These are phyloP conservation scores for Coemansia umbellata DNA, from an alignment of 192 early-diverging fungal genomes.

Conservation along the genomic window DNA sequence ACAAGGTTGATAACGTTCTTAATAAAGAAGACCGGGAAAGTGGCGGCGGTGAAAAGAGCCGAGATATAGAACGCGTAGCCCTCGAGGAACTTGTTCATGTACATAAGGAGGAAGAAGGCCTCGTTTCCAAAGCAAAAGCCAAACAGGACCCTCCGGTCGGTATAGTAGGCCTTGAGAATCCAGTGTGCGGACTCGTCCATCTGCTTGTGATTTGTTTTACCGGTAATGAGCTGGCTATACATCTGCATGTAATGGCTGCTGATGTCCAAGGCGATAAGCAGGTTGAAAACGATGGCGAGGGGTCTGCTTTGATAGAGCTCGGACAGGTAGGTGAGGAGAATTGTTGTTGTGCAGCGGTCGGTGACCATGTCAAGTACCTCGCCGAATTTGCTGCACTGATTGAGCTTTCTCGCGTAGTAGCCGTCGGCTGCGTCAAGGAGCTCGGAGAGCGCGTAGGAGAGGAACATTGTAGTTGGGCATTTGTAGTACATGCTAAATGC, in stretches of 20 bases:
- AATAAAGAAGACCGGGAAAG: slow-evolving; percentile 71
- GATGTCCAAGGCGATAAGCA: slow-evolving; percentile 89
- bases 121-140: slow-evolving; percentile 89
- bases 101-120: slow-evolving; percentile 86
- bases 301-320: slow-evolving; percentile 52
- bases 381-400: slow-evolving; percentile 96
- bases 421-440: slow-evolving; percentile 94
- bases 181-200: slow-evolving; percentile 69
- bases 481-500: slow-evolving; percentile 71
- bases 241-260: slow-evolving; percentile 99
- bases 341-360: slow-evolving; percentile 90
- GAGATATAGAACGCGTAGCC: slow-evolving; percentile 17
- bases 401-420: slow-evolving; percentile 84
- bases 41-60: slow-evolving; percentile 22
- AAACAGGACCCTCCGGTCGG: slow-evolving; percentile 86
- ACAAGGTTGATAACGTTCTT: slow-evolving; percentile 95
- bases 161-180: slow-evolving; percentile 88
- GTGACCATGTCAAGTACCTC: slow-evolving; percentile 99
- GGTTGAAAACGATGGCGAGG: slow-evolving; percentile 80
- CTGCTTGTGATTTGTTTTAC: slow-evolving; percentile 86
- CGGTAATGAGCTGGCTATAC: slow-evolving; percentile 85
- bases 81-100: slow-evolving; percentile 56
- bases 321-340: slow-evolving; percentile 83
- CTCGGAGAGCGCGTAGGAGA: slow-evolving; percentile 82
- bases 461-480: slow-evolving; percentile 67